A percentile compares a stretch with the other conserved stretches of the same genome.
phyloP scores from a whole-genome alignment of 768 basidiomycete genomes.

The Trametopsis cervina region DNA sequence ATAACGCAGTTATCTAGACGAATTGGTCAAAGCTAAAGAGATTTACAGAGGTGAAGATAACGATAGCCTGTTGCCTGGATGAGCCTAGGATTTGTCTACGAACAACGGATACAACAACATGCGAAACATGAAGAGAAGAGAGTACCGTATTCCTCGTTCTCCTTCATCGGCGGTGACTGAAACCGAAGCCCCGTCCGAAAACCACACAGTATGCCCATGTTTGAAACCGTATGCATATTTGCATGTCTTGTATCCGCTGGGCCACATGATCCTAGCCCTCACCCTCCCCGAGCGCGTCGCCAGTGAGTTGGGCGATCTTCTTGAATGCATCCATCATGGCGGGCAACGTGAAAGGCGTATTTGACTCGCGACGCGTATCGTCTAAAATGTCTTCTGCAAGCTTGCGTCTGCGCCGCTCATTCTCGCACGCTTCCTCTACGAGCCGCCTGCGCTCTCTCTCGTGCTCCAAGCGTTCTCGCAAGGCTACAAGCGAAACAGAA shows the following conservation, averaged over 20 bases:
- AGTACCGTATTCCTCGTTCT: background rate
- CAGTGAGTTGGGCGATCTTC: constrained; percentile 21
- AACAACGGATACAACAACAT: no score
- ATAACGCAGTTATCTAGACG: no score
- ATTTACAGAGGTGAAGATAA: no score
- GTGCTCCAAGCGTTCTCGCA: constrained; percentile 16
- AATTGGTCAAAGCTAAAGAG: no score
- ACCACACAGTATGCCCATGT: no score
- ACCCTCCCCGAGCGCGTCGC: constrained; percentile 13
- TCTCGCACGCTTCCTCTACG: constrained; percentile 18
- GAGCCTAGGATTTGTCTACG: no score
- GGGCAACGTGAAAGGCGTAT: constrained; percentile 24
- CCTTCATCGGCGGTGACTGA: background rate
- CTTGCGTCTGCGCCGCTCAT: constrained; percentile 18
- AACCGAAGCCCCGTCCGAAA: background rate
- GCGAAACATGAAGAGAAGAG: no score
- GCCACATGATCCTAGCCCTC: background rate
- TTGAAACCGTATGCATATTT: no score
- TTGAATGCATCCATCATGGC: constrained; percentile 27
- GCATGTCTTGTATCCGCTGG: no score
- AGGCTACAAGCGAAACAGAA: constrained; percentile 13
- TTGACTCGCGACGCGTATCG: constrained; percentile 21
- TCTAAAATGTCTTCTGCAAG: constrained; percentile 19
- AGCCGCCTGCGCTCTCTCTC: constrained; percentile 16
- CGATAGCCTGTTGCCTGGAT: no score